Evolutionary conservation across 495 filamentous ascomycete species (phyloP), one percentile per base, ranked within the genome.

Genomic region (Podospora anserina): DNA sequence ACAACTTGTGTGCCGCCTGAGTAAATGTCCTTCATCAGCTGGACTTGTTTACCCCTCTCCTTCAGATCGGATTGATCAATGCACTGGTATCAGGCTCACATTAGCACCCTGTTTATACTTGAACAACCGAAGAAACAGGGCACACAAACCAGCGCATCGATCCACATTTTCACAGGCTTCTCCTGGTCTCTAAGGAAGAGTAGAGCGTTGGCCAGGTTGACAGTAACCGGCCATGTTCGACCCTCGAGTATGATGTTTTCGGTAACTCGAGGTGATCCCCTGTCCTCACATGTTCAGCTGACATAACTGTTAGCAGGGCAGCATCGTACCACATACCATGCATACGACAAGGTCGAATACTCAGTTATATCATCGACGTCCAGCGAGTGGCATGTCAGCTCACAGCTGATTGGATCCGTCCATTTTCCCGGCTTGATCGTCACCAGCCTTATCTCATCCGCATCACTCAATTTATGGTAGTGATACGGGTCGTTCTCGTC

Each of bases 271-370:
- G 65, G 28, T 6, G 56, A 53, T 16, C 66, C 66, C 39, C 39
- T 49, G 13, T 49, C 9, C 3, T 49, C 39, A 49, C 9, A 13
- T 16, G 15, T 49, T 49, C 39, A 49, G 39, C 39, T 49, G 13
- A 49, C 15, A 49, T 11, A 49, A 32, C 30, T 7, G 4, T 32
- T 11, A 49, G 39, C 39, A 16, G 15, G 39, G 6, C 9, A 49
- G 13, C 13, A 49, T 49, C 39, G 2, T 49, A 23, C 23, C 23
- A 23, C 39, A 16, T 49, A 49, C 66, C 66, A 68, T 1, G 59
- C 60, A 44, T 68, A 68, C 15, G 66, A 68, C 20, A 68, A 58
- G 18, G 66, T 53, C 6, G 60, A 56, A 19, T 68, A 67, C 7
- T 27, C 53, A 9, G 64, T 44, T 5, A 56, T 11, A 2, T 34